Percentiles rank a stretch among this genome's conserved stretches.
These are phyloP conservation scores for Nicotiana rustica DNA, from an alignment of 305 asterid genomes.

Conservation along the genomic window DNA sequence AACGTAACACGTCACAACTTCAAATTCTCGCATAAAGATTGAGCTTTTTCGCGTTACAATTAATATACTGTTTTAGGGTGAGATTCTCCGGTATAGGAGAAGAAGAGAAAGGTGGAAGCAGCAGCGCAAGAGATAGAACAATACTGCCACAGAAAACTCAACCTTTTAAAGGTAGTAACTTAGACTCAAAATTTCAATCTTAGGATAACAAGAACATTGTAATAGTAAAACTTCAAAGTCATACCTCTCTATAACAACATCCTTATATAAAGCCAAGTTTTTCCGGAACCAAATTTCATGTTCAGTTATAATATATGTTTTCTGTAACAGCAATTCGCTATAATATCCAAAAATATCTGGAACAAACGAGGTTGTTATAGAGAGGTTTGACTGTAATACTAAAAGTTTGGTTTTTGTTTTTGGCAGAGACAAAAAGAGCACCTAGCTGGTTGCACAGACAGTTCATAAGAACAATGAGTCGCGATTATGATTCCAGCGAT, in stretches of 20 bases:
- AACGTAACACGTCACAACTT: background rate
- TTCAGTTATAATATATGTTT: too few species aligned
- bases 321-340: too few species aligned
- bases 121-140: slow-evolving; percentile 51
- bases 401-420: slow-evolving; percentile 16
- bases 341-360: too few species aligned
- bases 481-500: slow-evolving; percentile 51
- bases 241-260: too few species aligned
- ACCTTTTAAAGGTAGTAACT: slow-evolving; percentile 55
- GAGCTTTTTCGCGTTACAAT: slow-evolving; percentile 23
- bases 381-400: too few species aligned
- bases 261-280: too few species aligned
- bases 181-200: background rate
- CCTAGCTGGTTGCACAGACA: slow-evolving; percentile 74
- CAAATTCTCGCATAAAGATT: slow-evolving; percentile 9
- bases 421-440: slow-evolving; percentile 62
- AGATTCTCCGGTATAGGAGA: slow-evolving; percentile 48
- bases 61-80: slow-evolving; percentile 45
- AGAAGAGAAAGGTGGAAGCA: slow-evolving; percentile 54
- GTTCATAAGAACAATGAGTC: slow-evolving; percentile 66
- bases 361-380: too few species aligned
- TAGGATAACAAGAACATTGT: background rate
- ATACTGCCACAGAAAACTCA: slow-evolving; percentile 53
- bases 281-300: too few species aligned
- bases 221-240: background rate